phyloP scores from a whole-genome alignment of 352 stramenopile species.

The Phytophthora megakarya region DNA sequence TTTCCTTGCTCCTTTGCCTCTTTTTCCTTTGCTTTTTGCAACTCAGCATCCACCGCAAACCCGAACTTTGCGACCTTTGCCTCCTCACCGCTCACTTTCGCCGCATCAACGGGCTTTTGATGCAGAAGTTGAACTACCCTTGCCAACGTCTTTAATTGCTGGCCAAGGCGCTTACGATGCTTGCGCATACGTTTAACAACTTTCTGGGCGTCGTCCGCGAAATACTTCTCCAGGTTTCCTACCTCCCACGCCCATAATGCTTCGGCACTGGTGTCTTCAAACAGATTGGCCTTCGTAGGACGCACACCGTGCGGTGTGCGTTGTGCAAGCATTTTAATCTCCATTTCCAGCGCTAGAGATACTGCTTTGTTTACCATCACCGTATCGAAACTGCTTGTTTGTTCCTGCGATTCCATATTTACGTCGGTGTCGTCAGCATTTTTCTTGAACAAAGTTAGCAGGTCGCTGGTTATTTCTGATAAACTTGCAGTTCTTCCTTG shows the following conservation, averaged over 20 bases:
- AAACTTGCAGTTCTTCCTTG: conserved; percentile 49
- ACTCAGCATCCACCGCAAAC: conserved; percentile 60
- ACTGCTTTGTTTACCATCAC: conserved; percentile 21
- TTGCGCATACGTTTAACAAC: conserved; percentile 81
- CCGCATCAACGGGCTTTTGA: conserved; percentile 69
- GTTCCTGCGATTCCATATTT: conserved; percentile 4
- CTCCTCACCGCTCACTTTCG: conserved; percentile 82
- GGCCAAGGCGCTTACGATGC: conserved; percentile 73
- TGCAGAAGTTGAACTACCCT: conserved; percentile 73
- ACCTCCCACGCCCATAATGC: conserved; percentile 89
- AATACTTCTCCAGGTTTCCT: conserved; percentile 74
- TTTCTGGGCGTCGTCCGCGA: conserved; percentile 69
- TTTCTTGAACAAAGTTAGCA: conserved; percentile 43
- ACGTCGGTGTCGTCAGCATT: conserved; percentile 10
- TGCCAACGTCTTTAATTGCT: conserved; percentile 72
- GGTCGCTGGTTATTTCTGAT: conserved; percentile 41
- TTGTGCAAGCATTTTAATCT: conserved; percentile 89
- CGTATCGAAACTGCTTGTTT: conserved; percentile 12
- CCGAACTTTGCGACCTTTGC: conserved; percentile 83
- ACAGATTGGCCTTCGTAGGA: conserved; percentile 74
- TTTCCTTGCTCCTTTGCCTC: conserved; percentile 71
- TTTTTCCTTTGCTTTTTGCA: conserved; percentile 59
- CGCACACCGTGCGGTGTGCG: conserved; percentile 69
- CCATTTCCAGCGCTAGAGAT: conserved; percentile 71
- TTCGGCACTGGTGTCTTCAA: conserved; percentile 76